Evolutionary conservation across 2,329 filamentous ascomycete genomes (phyloP).

Genomic region (Meredithiella fracta): DNA sequence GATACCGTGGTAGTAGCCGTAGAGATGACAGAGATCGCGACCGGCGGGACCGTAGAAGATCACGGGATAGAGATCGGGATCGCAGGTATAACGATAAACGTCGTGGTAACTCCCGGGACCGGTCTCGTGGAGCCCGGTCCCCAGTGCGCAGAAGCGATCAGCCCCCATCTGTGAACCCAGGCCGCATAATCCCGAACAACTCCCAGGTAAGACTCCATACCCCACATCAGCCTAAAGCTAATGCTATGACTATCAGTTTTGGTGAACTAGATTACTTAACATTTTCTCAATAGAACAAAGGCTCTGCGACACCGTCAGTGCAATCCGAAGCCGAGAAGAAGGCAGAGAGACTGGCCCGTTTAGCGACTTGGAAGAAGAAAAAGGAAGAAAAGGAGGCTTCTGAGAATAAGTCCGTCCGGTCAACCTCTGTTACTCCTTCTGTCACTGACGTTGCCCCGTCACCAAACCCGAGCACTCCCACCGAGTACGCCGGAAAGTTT

Average conservation of each 20-base stretch:
- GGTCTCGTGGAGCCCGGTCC: conserved; percentile 50
- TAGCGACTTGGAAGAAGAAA: conserved; percentile 87
- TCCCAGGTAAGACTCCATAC: conserved; percentile 25
- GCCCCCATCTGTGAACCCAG: conserved; percentile 24
- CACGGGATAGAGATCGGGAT: conserved; percentile 42
- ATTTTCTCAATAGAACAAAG: conserved; percentile 6
- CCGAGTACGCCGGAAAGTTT: conserved; percentile 59
- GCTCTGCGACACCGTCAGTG: conserved; percentile 17
- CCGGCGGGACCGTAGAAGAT: conserved; percentile 45
- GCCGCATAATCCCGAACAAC: conserved; percentile 27
- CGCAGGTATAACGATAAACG: conserved; percentile 50
- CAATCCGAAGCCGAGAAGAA: conserved; percentile 61
- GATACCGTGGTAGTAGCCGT: conserved; percentile 43
- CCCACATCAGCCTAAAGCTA: not conserved
- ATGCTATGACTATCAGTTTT: not conserved
- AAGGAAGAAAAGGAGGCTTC: conserved; percentile 48
- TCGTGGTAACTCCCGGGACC: conserved; percentile 18
- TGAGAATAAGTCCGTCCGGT: conserved; percentile 47
- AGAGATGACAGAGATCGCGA: conserved; percentile 25
- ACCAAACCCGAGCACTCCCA: conserved; percentile 24
- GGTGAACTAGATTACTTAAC: conserved; percentile 13
- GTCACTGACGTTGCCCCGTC: conserved; percentile 29
- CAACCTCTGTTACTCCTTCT: conserved; percentile 32
- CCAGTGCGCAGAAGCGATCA: conserved; percentile 20
- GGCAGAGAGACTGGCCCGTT: conserved; percentile 61